These are phyloP conservation scores for Suillus variegatus DNA, from an alignment of 768 basidiomycete species.

Conservation along the genomic window DNA sequence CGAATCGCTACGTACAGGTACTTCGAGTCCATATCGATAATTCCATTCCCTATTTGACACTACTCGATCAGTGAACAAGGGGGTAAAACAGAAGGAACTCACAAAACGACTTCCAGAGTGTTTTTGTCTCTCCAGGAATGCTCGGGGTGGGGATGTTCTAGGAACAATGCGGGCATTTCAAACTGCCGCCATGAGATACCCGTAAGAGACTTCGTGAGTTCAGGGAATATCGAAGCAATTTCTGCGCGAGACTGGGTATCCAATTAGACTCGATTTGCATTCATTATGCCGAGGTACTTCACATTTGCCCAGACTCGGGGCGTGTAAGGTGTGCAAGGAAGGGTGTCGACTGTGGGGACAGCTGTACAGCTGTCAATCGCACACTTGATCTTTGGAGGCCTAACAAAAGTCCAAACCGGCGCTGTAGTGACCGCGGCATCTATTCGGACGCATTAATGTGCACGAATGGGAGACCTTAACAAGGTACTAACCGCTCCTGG, in stretches of 20 bases:
- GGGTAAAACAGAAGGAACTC: slow-evolving; percentile 6
- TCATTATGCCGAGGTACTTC: slow-evolving; percentile 12
- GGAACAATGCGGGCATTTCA: slow-evolving; percentile 27
- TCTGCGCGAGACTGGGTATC: slow-evolving; percentile 23
- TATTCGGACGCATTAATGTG: background rate
- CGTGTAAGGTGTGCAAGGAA: slow-evolving; percentile 12
- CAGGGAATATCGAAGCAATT: slow-evolving; percentile 24
- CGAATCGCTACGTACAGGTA: background rate
- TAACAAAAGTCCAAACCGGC: slow-evolving; percentile 23
- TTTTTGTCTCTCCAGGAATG: slow-evolving; percentile 22
- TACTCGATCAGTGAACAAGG: background rate
- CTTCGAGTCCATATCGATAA: background rate
- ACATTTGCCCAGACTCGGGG: slow-evolving; percentile 33
- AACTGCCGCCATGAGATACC: slow-evolving; percentile 30
- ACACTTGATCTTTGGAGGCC: background rate
- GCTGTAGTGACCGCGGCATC: background rate
- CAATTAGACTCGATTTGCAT: slow-evolving; percentile 6
- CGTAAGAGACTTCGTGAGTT: slow-evolving; percentile 20
- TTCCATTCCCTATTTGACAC: background rate
- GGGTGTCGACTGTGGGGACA: background rate
- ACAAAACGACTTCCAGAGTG: slow-evolving; percentile 24
- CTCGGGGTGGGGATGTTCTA: slow-evolving; percentile 13
- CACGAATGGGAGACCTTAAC: background rate
- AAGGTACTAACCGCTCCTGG: background rate
- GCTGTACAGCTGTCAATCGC: background rate